Conservation (phyloP, 177 flowering plant species). For the Vitis hybrid region DNA sequence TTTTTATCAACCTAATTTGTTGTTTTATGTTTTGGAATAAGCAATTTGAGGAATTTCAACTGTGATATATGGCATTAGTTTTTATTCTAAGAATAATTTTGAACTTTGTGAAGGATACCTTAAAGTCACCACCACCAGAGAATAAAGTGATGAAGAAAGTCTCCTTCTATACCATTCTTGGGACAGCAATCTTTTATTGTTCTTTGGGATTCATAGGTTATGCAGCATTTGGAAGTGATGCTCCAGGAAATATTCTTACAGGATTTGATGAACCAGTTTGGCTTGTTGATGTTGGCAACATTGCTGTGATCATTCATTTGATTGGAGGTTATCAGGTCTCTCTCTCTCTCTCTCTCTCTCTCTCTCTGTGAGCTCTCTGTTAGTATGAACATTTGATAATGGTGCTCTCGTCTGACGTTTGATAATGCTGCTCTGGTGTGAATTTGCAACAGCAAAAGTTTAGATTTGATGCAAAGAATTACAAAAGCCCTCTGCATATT, state of each 20-base stretch:
- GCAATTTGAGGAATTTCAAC: not conserved
- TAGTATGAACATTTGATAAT: no score
- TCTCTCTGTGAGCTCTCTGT: not conserved
- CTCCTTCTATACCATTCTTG: constrained; percentile 22
- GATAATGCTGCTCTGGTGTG: no score
- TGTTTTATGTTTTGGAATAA: not conserved
- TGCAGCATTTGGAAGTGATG: constrained; percentile 38
- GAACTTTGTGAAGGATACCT: constrained; percentile 30
- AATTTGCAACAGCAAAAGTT: no score
- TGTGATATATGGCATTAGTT: no score
- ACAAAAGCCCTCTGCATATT: no score
- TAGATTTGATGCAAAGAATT: no score
- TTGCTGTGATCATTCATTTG: constrained; percentile 32
- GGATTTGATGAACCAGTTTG: constrained; percentile 40
- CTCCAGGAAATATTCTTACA: constrained; percentile 43
- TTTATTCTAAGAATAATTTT: no score
- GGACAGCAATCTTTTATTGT: constrained; percentile 35
- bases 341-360: not conserved
- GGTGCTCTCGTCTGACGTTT: no score
- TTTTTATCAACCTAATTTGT: not conserved
- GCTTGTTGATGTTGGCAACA: constrained; percentile 40
- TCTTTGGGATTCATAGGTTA: constrained; percentile 42
- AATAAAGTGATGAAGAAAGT: constrained; percentile 44
- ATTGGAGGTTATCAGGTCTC: constrained; percentile 43
- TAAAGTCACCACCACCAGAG: constrained; percentile 46